Base-by-base conservation (phyloP, 1,284 basidiomycete species). In the Somion occarium region DNA sequence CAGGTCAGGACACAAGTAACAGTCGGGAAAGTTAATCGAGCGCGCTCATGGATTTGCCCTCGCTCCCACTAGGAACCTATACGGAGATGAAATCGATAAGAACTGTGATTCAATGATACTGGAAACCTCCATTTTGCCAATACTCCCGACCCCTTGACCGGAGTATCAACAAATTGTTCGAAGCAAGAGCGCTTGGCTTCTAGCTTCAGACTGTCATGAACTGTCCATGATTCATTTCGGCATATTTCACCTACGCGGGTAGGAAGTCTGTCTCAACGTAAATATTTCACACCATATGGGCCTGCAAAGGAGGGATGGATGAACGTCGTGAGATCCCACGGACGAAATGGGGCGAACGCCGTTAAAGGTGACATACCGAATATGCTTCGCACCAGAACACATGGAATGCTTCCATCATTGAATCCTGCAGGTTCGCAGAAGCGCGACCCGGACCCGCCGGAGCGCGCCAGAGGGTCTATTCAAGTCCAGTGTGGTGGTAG, bases 21-120 rank as follows among this genome's bases (percentile, higher is more conserved):
- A 34, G 30, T 7, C 30, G 15, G 30, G 15, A 7, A 34, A 15
- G 30, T 15, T 15, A 34, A 34, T n/a, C n/a, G n/a, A n/a, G n/a
- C n/a, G n/a, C n/a, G n/a, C n/a, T n/a, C n/a, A n/a, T n/a, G n/a
- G n/a, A n/a, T n/a, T 15, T 34, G 7, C 15, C 30, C 30, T 15
- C 30, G 30, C 15, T 15, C 30, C 30, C 15, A 15, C 15, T 34
- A 15, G 7, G 30, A 15, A 15, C 30, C 34, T 18, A 44, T 9
- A 44, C 49, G 49, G 49, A 50, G 49, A 50, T 50, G 49, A 50
- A 39, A 48, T 50, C 43, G 49, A 50, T 50, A 44, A 50, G 44
- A 27, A 42, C 37, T 43, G 34, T 49, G n/a, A n/a, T n/a, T n/a
- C n/a, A 23, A 48, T 34, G 30, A 34, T 34, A 34, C 30, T 34